Conservation (phyloP, 306 rosid genomes). For the Vigna radiata region DNA sequence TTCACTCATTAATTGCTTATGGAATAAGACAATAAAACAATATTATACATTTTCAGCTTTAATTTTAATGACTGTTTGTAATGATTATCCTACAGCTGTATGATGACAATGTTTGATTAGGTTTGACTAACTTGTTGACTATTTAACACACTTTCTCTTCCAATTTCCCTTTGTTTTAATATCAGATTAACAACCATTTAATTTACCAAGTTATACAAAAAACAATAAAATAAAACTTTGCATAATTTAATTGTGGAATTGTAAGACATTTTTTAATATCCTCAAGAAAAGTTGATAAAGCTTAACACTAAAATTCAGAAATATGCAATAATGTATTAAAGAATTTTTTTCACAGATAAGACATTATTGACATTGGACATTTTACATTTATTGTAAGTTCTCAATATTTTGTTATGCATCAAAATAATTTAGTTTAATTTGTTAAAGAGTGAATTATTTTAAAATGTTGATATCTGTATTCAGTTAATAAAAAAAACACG, state of each 20-base stretch:
- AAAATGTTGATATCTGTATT: too few species aligned
- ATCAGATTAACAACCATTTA: conserved; percentile 3
- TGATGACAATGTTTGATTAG: conserved; percentile 30
- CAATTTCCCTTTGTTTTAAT: background rate
- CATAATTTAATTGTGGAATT: background rate
- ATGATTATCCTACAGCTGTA: conserved; percentile 43
- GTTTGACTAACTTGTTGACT: conserved; percentile 14
- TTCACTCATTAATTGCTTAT: conserved; percentile 4
- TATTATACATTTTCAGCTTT: conserved; percentile 9
- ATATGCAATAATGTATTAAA: background rate
- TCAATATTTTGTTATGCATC: too few species aligned
- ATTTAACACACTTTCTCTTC: background rate
- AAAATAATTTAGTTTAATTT: too few species aligned
- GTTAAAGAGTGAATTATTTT: too few species aligned
- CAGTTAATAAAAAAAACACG: too few species aligned
- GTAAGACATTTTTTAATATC: background rate
- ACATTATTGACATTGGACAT: too few species aligned
- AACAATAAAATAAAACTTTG: background rate
- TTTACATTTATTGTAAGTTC: too few species aligned
- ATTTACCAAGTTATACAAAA: background rate
- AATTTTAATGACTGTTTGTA: conserved; percentile 2
- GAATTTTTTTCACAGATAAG: background rate
- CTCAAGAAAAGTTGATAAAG: background rate
- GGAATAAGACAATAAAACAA: conserved; percentile 23
- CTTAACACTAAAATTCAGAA: background rate